Conservation (phyloP, 73 alveolate genomes). For the Tetrahymena thermophila region DNA sequence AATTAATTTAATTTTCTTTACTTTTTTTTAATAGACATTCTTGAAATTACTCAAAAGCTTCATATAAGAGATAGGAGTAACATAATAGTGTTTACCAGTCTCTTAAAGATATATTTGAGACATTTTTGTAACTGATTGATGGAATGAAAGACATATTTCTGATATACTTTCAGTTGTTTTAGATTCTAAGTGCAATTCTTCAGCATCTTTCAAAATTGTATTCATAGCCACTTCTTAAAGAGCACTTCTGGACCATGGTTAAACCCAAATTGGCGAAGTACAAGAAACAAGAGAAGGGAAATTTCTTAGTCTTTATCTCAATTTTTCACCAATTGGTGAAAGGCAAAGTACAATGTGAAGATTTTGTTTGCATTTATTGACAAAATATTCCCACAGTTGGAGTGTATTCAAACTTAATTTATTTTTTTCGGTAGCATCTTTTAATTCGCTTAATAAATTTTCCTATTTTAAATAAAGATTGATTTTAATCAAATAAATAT, state of each 20-base stretch:
- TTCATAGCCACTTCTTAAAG: constrained; percentile 62
- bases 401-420: constrained; percentile 55
- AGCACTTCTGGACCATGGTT: constrained; percentile 91
- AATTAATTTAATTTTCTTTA: constrained; percentile 33
- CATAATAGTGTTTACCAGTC: constrained; percentile 39
- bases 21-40: constrained; percentile 43
- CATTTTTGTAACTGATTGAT: constrained; percentile 45
- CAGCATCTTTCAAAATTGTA: constrained; percentile 10
- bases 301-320: constrained; percentile 65
- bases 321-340: constrained; percentile 87
- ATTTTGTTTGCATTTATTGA: constrained; percentile 71
- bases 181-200: not conserved
- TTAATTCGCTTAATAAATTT: constrained; percentile 67
- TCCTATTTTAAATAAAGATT: not conserved
- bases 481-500: too few species aligned
- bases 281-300: constrained; percentile 91
- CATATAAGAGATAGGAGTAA: constrained; percentile 51
- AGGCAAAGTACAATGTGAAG: constrained; percentile 77
- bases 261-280: constrained; percentile 86
- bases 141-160: constrained; percentile 76
- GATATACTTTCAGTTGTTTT: constrained; percentile 44
- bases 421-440: constrained; percentile 68
- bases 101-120: constrained; percentile 35
- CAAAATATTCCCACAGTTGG: constrained; percentile 75
- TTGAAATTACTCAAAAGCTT: constrained; percentile 58